Base-by-base conservation (phyloP, 352 stramenopile species). In the Globisporangium echinulatum region DNA sequence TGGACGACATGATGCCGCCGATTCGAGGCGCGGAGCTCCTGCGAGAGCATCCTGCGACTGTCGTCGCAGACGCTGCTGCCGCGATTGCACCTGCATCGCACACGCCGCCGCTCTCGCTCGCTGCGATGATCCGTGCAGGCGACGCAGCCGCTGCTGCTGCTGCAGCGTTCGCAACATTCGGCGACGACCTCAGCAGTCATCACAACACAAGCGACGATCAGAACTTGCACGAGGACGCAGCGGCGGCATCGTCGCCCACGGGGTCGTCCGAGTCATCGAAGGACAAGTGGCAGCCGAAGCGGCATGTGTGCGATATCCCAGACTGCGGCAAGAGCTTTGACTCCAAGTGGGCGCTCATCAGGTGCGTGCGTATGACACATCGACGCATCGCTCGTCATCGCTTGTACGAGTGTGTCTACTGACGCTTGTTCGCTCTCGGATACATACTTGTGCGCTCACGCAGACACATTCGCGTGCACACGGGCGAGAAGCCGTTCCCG, bases 381-480 rank as follows among this genome's bases (percentile, higher is more conserved):
- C 17, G 17, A 19, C 17, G 17, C 17, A 19, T 19, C 17, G 17
- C 17, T 19, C 17, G 17, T 19, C 44, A 58, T 60, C 19, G 33
- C 49, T 14, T 19, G 5, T 8, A n/a, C 17, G 9, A 15, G 17
- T 37, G 25, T 38, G 19, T 36, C n/a, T 52, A 37, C 8, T 48
- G 3, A 14, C 49, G n/a, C 10, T 11, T 64, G 17, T 19, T 19
- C 17, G 17, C 17, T 19, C 17, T 19, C 17, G 17, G 17, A 19
- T 19, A 19, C 17, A 19, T 19, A 19, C 17, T 19, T 19, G 17
- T 19, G 17, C 17, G 17, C 17, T 19, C 17, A 0, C 0, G 10
- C 59, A 92, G 86, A 57, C 87, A 96, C 49, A 93, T 93, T 61
- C 82, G 85, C 51, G 85, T 94, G 1, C 87, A 96, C 64, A 94